phyloP scores from a whole-genome alignment of 2,329 filamentous ascomycete genomes.

The Coniochaeta sp. region DNA sequence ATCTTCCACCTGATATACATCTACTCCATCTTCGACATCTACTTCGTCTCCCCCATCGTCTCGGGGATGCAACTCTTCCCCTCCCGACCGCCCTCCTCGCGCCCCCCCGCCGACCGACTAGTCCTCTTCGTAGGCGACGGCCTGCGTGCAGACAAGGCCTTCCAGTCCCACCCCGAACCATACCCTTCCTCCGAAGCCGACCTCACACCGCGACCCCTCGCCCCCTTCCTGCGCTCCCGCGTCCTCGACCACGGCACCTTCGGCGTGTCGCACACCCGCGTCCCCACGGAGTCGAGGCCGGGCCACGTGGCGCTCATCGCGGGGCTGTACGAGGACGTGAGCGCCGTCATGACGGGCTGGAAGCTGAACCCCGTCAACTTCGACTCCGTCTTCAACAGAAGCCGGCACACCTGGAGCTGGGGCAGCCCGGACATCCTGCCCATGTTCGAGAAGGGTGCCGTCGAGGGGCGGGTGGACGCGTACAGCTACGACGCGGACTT shows the following conservation, averaged over 20 bases:
- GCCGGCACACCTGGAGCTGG: conserved; percentile 97
- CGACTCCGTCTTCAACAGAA: conserved; percentile 97
- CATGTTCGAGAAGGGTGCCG: conserved; percentile 94
- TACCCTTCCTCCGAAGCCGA: conserved; percentile 61
- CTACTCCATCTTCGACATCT: conserved; percentile 95
- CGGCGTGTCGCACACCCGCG: conserved; percentile 92
- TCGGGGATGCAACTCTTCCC: conserved; percentile 84
- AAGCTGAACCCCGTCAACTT: conserved; percentile 98
- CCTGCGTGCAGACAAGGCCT: conserved; percentile 93
- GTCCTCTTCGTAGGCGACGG: conserved; percentile 97
- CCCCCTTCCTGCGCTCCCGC: conserved; percentile 84
- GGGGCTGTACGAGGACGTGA: conserved; percentile 95
- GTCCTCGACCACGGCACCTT: conserved; percentile 89
- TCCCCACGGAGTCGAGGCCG: conserved; percentile 92
- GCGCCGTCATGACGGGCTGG: conserved; percentile 94
- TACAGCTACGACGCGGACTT: conserved; percentile 75
- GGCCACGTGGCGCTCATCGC: conserved; percentile 97
- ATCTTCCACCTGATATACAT: conserved; percentile 92
- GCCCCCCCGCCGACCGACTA: conserved; percentile 80
- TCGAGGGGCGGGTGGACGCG: conserved; percentile 80
- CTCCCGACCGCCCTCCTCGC: conserved; percentile 48
- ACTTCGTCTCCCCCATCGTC: conserved; percentile 96
- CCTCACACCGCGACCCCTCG: conserved; percentile 69
- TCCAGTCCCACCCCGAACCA: conserved; percentile 87
- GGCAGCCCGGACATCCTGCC: conserved; percentile 94